Evolutionary conservation across 192 early-diverging fungal species (phyloP).

Genomic region (Linnemannia hyalina): DNA sequence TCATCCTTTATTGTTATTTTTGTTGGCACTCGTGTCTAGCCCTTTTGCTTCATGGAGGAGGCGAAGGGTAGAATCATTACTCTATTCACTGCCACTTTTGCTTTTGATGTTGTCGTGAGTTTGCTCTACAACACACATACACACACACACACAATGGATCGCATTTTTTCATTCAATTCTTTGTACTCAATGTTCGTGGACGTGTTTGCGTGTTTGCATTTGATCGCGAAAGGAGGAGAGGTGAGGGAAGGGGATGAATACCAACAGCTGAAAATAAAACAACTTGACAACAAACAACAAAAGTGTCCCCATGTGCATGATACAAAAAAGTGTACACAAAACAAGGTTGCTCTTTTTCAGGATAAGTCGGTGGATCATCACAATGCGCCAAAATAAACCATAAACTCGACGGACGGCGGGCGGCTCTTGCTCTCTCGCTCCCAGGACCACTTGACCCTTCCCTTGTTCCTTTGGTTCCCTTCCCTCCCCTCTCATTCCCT

Average conservation of each 20-base stretch:
- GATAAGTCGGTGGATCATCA: conserved; percentile 1
- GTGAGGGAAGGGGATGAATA: neutral
- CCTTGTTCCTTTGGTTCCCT: neutral
- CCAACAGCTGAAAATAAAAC: neutral
- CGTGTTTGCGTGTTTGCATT: neutral
- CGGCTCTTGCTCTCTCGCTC: neutral
- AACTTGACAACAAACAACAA: neutral
- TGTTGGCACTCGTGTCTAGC: neutral
- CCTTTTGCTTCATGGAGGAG: neutral
- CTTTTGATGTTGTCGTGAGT: neutral
- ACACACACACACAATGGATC: neutral
- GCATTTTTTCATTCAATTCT: neutral
- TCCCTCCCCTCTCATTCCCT: neutral
- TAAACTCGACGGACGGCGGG: neutral
- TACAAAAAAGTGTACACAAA: neutral
- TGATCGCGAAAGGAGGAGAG: neutral
- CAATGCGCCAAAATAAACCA: neutral
- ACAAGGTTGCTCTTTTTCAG: conserved; percentile 4
- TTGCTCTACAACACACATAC: neutral
- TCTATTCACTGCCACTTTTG: neutral
- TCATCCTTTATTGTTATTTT: neutral
- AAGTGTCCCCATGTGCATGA: neutral
- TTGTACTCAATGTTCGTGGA: neutral
- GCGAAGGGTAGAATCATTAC: neutral
- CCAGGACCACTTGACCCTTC: neutral